Base-by-base conservation (phyloP, 192 early-diverging fungal genomes). In the Coemansia sp. region DNA sequence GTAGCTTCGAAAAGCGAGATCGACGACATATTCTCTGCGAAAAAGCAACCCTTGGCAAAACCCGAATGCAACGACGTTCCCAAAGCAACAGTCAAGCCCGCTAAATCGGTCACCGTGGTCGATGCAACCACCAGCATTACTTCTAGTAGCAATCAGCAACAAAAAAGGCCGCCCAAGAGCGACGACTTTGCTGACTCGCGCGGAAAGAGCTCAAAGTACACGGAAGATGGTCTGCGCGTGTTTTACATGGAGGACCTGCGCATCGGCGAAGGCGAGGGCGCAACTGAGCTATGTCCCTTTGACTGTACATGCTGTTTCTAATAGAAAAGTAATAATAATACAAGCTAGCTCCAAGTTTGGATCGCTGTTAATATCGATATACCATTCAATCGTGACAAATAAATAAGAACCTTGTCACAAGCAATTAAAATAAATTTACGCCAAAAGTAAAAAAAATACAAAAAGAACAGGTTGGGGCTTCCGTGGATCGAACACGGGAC, bases 251-350 rank as follows among this genome's bases (percentile, higher is more conserved):
- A 83, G 8, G 75, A 83, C 42, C 56, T 78, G 37, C 66, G 59
- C 44, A 83, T 83, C 4, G 75, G 81, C 16, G 72, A 83, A 31
- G 75, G 75, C 16, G 69, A 83, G 33, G 81, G 81, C 53, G 75
- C 74, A 19, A 78, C 72, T 3, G 72, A 74, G 2, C 54, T 46
- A 0, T 83, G 81, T 34, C 81, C 81, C 1, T 83, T 83, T 59
- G 75, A 83, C 36, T 82, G 79, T 51, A 21, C 69, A 3, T 82
- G 79, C 54, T 82, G 79, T 24, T 82, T 68, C 40, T 82, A 64
- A 45, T n/a, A 45, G 17, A 4, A 46, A 19, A 46, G 19, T 46
- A 46, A 19, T 27, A 46, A 19, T 19, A 44, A 44, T 44, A 44
- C 10, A 44, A 27, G 24, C 1, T 27, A 27, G 24, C 24, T 27